Conservation (phyloP, 2,329 filamentous ascomycete genomes). For the Beauveria bassiana region DNA sequence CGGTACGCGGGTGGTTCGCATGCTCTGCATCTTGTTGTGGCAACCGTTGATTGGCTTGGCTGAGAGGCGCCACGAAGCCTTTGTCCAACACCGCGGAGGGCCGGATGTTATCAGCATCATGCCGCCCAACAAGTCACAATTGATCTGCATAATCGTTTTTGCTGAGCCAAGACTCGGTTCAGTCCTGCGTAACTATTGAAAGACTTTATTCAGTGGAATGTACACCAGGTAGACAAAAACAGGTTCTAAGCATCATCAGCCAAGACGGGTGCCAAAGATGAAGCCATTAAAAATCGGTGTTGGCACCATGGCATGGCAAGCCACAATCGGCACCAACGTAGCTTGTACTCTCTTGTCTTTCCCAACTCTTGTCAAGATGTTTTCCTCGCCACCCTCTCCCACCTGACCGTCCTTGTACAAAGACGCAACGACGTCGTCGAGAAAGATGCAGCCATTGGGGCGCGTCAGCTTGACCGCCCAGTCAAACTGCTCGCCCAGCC, state of each 20-base stretch:
- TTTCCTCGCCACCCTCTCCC: slow-evolving; percentile 10
- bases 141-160: neutral
- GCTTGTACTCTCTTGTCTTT: slow-evolving; percentile 19
- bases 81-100: neutral
- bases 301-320: slow-evolving; percentile 13
- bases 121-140: neutral
- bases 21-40: neutral
- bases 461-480: slow-evolving; percentile 31
- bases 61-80: neutral
- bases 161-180: neutral
- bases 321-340: slow-evolving; percentile 17
- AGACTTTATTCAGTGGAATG: neutral
- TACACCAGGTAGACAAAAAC: no score
- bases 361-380: slow-evolving; percentile 17
- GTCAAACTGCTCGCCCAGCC: slow-evolving; percentile 40
- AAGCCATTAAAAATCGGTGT: slow-evolving; percentile 11
- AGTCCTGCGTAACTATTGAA: neutral
- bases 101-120: neutral
- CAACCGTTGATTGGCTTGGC: neutral
- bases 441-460: slow-evolving; percentile 31
- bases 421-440: slow-evolving; percentile 41
- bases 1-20: neutral
- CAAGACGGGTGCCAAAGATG: slow-evolving; percentile 1
- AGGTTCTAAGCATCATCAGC: neutral
- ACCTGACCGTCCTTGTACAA: slow-evolving; percentile 30